Evolutionary conservation across 2,329 filamentous ascomycete genomes (phyloP), one percentile per base, ranked within the genome.

Genomic region (Raffaelea ambrosiae): DNA sequence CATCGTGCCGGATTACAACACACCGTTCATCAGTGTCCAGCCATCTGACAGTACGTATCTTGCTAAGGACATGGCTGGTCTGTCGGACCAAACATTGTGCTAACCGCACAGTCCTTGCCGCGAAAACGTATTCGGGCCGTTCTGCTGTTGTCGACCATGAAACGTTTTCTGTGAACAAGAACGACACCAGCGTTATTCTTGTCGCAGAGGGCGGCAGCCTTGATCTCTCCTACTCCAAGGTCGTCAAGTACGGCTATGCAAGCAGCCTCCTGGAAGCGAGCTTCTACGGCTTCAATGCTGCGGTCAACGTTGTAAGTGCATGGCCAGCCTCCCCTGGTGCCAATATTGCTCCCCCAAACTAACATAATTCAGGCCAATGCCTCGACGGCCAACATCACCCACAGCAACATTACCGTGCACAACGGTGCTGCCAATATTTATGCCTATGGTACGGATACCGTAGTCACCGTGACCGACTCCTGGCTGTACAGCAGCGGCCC

Each of bases 261-360:
- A 43, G 33, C 46, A 48, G 46, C 18, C 42, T 51, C 1, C 21
- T 46, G 3, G 3, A 39, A 45, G 42, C 49, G 14, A 51, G 49
- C 23, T 51, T 51, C 39, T 51, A 43, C 8, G 49, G 49, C 31
- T 45, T 51, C 33, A 51, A 51, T 19, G 49, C 49, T 3, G 49
- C 49, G 13, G 9, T 51, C 45, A 48, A 51, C n/a, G 49, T 51
- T 38, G 44, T 46, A 33, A 21, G 22, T 40, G 3, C n/a, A 11
- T 33, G 16, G 9, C 31, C 16, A n/a, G n/a, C n/a, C n/a, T n/a
- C n/a, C n/a, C n/a, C n/a, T n/a, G n/a, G n/a, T n/a, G n/a, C n/a
- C n/a, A n/a, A n/a, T n/a, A n/a, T n/a, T n/a, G n/a, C n/a, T n/a
- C n/a, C n/a, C 26, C 7, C 26, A 29, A 7, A 13, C 26, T 29